A percentile compares a stretch with the other conserved stretches of the same genome.
Evolutionary conservation across 2,329 filamentous ascomycete genomes (phyloP).

Genomic region (Aureobasidium lini): DNA sequence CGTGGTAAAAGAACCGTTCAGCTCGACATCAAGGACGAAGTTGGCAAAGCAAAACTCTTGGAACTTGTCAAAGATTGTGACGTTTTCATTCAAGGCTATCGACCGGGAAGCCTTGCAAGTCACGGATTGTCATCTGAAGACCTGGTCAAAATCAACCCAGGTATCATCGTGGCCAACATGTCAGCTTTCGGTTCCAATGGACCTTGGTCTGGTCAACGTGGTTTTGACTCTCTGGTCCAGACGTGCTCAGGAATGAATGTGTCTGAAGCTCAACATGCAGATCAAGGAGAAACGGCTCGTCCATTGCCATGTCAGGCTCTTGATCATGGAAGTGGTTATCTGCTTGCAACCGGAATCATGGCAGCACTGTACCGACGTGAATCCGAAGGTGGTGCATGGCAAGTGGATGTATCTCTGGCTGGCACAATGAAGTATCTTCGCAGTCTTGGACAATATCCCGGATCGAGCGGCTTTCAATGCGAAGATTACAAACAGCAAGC

Average conservation of each 20-base stretch:
- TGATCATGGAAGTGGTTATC: neutral
- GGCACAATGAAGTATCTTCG: neutral
- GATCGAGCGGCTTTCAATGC: neutral
- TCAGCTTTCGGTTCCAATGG: neutral
- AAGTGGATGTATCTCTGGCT: neutral
- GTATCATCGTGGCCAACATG: neutral
- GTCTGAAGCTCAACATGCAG: neutral
- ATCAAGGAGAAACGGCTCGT: neutral
- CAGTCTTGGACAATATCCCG: neutral
- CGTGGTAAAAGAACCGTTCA: constrained; percentile 25
- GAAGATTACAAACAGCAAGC: neutral
- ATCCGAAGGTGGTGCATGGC: neutral
- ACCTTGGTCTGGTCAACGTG: neutral
- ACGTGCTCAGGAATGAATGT: neutral
- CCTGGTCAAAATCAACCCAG: neutral
- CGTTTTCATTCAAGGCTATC: constrained; percentile 28
- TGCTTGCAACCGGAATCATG: neutral
- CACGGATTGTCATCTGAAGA: neutral
- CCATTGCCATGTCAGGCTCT: neutral
- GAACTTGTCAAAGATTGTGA: constrained; percentile 31
- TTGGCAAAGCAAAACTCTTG: constrained; percentile 23
- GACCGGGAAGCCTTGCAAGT: neutral
- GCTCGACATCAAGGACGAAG: constrained; percentile 27
- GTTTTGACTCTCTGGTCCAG: neutral
- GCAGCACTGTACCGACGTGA: neutral